These are phyloP conservation scores for Mycena vitilis DNA, from an alignment of 768 basidiomycete species.

Conservation along the genomic window DNA sequence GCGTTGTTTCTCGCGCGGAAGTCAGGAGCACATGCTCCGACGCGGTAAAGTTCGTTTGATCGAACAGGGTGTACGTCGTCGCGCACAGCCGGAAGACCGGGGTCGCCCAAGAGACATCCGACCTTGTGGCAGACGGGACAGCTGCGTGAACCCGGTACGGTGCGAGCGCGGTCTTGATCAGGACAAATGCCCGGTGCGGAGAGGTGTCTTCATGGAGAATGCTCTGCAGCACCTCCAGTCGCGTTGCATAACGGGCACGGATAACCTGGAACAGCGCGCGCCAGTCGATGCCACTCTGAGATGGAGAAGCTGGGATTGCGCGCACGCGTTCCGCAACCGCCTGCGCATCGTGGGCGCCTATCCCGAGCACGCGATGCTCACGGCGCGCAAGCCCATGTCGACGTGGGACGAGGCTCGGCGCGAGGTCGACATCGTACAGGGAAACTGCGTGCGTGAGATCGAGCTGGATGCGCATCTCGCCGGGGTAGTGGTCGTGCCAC, in stretches of 20 bases:
- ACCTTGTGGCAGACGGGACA: constrained; percentile 27
- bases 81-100: constrained; percentile 49
- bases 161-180: constrained; percentile 44
- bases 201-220: constrained; percentile 42
- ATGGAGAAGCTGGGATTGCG: constrained; percentile 10
- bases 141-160: constrained; percentile 45
- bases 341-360: constrained; percentile 43
- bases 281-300: constrained; percentile 56
- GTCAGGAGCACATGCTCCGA: constrained; percentile 47
- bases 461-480: constrained; percentile 56
- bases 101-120: constrained; percentile 44
- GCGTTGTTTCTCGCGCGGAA: constrained; percentile 48
- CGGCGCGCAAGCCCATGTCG: constrained; percentile 47
- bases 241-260: constrained; percentile 52
- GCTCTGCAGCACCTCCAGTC: constrained; percentile 53
- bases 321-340: constrained; percentile 44
- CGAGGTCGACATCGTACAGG: constrained; percentile 54
- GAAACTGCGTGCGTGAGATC: constrained; percentile 56
- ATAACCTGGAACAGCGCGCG: constrained; percentile 48
- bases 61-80: constrained; percentile 44
- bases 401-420: constrained; percentile 48
- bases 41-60: constrained; percentile 37
- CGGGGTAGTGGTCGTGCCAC: constrained; percentile 57
- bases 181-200: constrained; percentile 41
- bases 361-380: constrained; percentile 49